phyloP scores from a whole-genome alignment of 306 rosid species.

The Lagenaria siceraria region DNA sequence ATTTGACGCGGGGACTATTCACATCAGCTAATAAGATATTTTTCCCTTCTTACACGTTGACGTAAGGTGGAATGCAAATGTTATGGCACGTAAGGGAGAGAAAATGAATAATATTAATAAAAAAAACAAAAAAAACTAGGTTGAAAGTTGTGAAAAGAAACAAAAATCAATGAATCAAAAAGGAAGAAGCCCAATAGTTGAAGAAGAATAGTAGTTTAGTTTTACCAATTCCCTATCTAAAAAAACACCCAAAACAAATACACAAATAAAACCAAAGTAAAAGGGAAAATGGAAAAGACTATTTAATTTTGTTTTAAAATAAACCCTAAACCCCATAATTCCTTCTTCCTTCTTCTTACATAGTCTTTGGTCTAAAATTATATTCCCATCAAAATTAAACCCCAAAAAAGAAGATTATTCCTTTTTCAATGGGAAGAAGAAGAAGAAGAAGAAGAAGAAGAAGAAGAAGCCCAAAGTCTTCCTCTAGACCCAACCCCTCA shows the following conservation, averaged over 20 bases:
- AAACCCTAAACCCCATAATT: not conserved
- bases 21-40: too few species aligned
- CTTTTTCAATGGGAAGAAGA: conserved; percentile 3
- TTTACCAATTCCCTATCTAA: too few species aligned
- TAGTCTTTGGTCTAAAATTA: not conserved
- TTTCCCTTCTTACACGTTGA: not conserved
- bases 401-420: not conserved
- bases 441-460: not conserved
- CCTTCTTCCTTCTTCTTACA: not conserved
- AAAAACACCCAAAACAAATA: too few species aligned
- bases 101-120: too few species aligned
- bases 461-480: conserved; percentile 1
- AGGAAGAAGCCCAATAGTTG: too few species aligned
- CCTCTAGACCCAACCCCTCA: conserved; percentile 5
- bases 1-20: too few species aligned
- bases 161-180: too few species aligned
- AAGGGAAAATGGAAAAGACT: not conserved
- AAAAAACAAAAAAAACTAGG: too few species aligned
- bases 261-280: not conserved
- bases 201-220: too few species aligned
- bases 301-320: not conserved
- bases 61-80: not conserved
- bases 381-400: not conserved
- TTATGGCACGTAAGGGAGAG: not conserved
- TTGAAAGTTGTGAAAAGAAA: too few species aligned